phyloP scores from a whole-genome alignment of 768 basidiomycete species.

The Suillus discolor region DNA sequence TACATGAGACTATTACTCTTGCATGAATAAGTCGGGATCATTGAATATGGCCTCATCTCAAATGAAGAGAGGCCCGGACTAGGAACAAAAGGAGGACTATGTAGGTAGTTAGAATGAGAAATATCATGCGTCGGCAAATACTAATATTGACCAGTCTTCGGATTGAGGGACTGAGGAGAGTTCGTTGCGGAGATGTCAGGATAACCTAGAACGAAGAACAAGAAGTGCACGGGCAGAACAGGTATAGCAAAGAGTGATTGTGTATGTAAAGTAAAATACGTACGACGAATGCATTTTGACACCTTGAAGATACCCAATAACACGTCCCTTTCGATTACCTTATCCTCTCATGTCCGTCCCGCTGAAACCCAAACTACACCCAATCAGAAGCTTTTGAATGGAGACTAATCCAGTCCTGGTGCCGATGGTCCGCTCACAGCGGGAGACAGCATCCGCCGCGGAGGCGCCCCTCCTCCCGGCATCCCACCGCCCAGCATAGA shows the following conservation, averaged over 20 bases:
- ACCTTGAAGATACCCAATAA: not conserved
- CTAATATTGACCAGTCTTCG: no score
- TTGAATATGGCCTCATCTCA: not conserved
- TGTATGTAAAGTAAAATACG: no score
- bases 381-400: slow-evolving; percentile 2
- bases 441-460: slow-evolving; percentile 31
- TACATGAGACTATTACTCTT: slow-evolving; percentile 7
- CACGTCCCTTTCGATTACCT: slow-evolving; percentile 20
- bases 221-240: no score
- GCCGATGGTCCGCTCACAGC: slow-evolving; percentile 26
- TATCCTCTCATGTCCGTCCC: slow-evolving; percentile 15
- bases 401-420: slow-evolving; percentile 29
- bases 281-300: no score
- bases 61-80: no score
- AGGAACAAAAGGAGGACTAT: no score
- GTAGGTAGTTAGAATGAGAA: no score
- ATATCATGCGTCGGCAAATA: no score
- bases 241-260: no score
- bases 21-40: slow-evolving; percentile 1
- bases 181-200: no score
- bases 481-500: slow-evolving; percentile 80
- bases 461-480: slow-evolving; percentile 28
- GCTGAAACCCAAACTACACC: slow-evolving; percentile 12
- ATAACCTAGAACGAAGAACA: no score
- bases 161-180: no score